These are phyloP conservation scores for Entonaema liquescens DNA, from an alignment of 495 filamentous ascomycete genomes.

Conservation along the genomic window DNA sequence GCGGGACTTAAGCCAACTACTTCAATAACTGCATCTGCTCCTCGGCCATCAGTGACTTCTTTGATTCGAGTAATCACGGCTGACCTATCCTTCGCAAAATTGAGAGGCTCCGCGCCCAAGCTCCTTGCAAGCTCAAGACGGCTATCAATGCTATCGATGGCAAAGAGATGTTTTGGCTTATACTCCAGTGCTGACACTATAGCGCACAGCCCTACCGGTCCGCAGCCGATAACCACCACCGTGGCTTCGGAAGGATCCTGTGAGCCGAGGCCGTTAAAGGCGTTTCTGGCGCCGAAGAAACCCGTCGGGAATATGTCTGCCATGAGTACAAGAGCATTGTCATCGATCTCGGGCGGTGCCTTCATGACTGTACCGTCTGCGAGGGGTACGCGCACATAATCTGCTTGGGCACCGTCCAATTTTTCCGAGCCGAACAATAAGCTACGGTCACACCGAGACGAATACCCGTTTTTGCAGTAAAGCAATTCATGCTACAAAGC, in stretches of 20 bases:
- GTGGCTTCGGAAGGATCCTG: slow-evolving; percentile 73
- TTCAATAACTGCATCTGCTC: slow-evolving; percentile 91
- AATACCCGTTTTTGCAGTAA: slow-evolving; percentile 87
- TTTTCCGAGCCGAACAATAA: slow-evolving; percentile 76
- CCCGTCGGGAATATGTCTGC: slow-evolving; percentile 89
- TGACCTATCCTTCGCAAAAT: slow-evolving; percentile 75
- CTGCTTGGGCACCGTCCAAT: slow-evolving; percentile 89
- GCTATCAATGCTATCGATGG: slow-evolving; percentile 82
- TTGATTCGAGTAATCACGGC: slow-evolving; percentile 74
- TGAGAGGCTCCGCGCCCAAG: slow-evolving; percentile 87
- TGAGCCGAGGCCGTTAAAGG: slow-evolving; percentile 70
- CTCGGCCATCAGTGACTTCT: slow-evolving; percentile 82
- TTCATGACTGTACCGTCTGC: slow-evolving; percentile 85
- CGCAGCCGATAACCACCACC: slow-evolving; percentile 87
- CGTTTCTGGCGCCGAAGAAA: slow-evolving; percentile 87
- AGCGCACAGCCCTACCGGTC: slow-evolving; percentile 88
- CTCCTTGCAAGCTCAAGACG: slow-evolving; percentile 78
- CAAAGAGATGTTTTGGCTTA: slow-evolving; percentile 81
- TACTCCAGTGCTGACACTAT: slow-evolving; percentile 83
- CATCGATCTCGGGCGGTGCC: slow-evolving; percentile 76
- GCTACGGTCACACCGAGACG: slow-evolving; percentile 81
- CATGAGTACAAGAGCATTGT: slow-evolving; percentile 86
- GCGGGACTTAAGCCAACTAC: slow-evolving; percentile 89
- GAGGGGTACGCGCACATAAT: slow-evolving; percentile 86
- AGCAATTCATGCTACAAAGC: slow-evolving; percentile 74